These are phyloP conservation scores for Wickerhamiella qilinensis DNA, from an alignment of 805 yeast species.

Conservation along the genomic window DNA sequence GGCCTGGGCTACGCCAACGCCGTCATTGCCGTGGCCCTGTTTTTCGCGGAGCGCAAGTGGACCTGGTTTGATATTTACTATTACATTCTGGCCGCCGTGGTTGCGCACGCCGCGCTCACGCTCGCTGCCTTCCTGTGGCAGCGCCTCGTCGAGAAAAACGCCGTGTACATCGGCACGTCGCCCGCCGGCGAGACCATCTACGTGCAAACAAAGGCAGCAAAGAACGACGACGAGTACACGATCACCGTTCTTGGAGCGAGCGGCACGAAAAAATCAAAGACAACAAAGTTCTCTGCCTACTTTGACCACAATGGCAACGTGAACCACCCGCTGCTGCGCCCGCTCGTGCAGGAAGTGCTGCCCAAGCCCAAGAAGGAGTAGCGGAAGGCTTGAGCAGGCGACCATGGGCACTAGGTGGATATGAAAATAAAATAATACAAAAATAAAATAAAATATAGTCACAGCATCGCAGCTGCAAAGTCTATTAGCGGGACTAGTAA, in stretches of 20 bases:
- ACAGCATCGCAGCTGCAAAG: too few relatives aligned
- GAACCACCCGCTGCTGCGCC: slow-evolving; percentile 4
- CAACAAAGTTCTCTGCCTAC: slow-evolving; percentile 2
- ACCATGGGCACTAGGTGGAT: neutral
- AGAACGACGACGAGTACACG: slow-evolving; percentile 3
- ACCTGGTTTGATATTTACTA: slow-evolving; percentile 7
- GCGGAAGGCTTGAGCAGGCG: neutral
- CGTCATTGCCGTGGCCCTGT: slow-evolving; percentile 8
- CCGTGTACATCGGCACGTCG: slow-evolving; percentile 10
- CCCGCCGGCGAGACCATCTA: slow-evolving; percentile 6
- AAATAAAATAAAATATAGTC: too few relatives aligned
- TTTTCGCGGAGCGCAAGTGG: slow-evolving; percentile 9
- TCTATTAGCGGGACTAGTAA: too few relatives aligned
- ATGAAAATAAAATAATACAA: too few relatives aligned
- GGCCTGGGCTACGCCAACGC: slow-evolving; percentile 10
- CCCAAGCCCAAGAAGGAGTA: neutral
- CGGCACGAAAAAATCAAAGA: neutral
- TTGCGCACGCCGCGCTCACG: slow-evolving; percentile 6
- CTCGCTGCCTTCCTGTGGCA: slow-evolving; percentile 8
- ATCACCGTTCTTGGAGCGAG: slow-evolving; percentile 1
- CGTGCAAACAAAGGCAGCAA: slow-evolving; percentile 7
- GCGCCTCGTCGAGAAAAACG: slow-evolving; percentile 8
- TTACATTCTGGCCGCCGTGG: slow-evolving; percentile 8
- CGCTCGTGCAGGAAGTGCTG: slow-evolving; percentile 1
- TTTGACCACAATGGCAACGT: slow-evolving; percentile 10